Percentiles rank a stretch among this genome's conserved stretches.
These are phyloP conservation scores for Claviceps spartinae DNA, from an alignment of 2,329 filamentous ascomycete species.

Conservation along the genomic window DNA sequence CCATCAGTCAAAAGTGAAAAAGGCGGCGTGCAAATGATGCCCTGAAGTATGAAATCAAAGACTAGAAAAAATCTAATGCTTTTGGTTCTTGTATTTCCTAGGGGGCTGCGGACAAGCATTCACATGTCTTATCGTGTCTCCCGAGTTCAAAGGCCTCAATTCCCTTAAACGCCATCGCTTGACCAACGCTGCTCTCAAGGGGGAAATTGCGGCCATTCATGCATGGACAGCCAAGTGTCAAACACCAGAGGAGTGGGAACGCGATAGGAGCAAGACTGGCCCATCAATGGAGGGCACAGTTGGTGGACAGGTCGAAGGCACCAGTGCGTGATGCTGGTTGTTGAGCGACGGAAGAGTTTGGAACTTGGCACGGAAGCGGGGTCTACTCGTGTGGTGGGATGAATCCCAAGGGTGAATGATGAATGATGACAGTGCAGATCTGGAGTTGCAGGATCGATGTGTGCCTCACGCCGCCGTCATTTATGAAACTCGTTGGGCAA, in stretches of 20 bases:
- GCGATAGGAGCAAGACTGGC: constrained; percentile 32
- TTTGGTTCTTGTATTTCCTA: constrained; percentile 12
- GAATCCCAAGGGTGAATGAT: background rate
- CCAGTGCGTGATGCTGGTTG: constrained; percentile 4
- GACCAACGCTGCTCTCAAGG: constrained; percentile 70
- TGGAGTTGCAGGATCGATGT: background rate
- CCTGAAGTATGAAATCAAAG: background rate
- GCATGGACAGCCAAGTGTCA: constrained; percentile 92
- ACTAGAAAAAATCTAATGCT: background rate
- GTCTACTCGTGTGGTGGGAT: background rate
- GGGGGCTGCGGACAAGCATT: constrained; percentile 50
- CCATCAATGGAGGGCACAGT: constrained; percentile 32
- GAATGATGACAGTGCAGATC: background rate
- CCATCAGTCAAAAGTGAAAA: background rate
- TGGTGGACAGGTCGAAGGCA: constrained; percentile 27
- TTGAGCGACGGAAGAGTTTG: background rate
- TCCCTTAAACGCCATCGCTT: constrained; percentile 76
- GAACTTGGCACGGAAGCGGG: background rate
- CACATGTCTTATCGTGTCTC: constrained; percentile 46
- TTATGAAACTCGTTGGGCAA: background rate
- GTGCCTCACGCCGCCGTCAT: background rate
- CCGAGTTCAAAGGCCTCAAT: constrained; percentile 55
- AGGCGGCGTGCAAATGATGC: background rate
- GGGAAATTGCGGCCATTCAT: constrained; percentile 82
- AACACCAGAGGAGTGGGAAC: constrained; percentile 80